Evolutionary conservation across 495 filamentous ascomycete species (phyloP).

Genomic region (Rostrohypoxylon terebratum): DNA sequence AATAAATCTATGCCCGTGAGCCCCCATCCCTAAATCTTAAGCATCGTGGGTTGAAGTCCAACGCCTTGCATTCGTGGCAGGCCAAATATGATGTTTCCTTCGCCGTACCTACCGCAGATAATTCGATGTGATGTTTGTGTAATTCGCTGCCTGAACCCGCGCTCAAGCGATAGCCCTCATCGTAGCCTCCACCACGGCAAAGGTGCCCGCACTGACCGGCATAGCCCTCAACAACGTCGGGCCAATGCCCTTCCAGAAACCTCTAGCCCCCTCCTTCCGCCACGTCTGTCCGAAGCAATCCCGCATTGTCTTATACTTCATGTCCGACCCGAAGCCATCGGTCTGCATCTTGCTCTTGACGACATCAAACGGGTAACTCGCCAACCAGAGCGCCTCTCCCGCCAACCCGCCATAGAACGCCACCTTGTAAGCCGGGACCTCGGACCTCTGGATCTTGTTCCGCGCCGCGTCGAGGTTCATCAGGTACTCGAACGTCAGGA

Average conservation of each 20-base stretch:
- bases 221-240: slow-evolving; percentile 96
- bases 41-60: slow-evolving; percentile 43
- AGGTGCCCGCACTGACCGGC: slow-evolving; percentile 97
- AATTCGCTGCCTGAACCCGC: neutral
- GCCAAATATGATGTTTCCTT: neutral
- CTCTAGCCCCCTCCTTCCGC: slow-evolving; percentile 77
- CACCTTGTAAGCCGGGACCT: slow-evolving; percentile 85
- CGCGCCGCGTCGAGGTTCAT: slow-evolving; percentile 89
- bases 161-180: slow-evolving; percentile 66
- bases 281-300: slow-evolving; percentile 92
- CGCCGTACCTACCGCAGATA: neutral
- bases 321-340: slow-evolving; percentile 78
- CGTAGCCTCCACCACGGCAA: slow-evolving; percentile 81
- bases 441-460: slow-evolving; percentile 76
- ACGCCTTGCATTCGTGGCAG: slow-evolving; percentile 35
- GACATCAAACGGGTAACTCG: slow-evolving; percentile 94
- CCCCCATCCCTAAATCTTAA: slow-evolving; percentile 6
- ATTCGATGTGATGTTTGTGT: neutral
- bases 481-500: slow-evolving; percentile 91
- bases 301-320: slow-evolving; percentile 82
- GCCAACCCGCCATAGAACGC: slow-evolving; percentile 93
- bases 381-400: slow-evolving; percentile 92
- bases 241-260: slow-evolving; percentile 96
- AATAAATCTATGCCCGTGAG: slow-evolving; percentile 23
- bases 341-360: slow-evolving; percentile 99